Evolutionary conservation across 306 rosid genomes (phyloP), one percentile per base, ranked within the genome.

Genomic region (Senna tora): DNA sequence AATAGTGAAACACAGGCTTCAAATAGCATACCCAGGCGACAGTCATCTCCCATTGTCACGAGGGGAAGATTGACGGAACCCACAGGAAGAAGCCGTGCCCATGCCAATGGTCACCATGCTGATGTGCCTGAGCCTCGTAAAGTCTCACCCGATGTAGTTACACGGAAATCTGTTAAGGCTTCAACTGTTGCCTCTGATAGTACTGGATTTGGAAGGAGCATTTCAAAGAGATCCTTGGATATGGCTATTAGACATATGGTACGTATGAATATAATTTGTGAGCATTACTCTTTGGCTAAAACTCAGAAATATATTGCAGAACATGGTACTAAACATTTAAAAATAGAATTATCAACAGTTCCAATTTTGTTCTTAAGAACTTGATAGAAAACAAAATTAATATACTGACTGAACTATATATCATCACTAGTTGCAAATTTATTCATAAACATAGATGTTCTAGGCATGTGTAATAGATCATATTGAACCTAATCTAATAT

Each of bases 211-310:
- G 99, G 99, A 63, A 89, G 99, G 76, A 85, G 46, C 50, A 94
- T 94, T 87, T 94, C 99, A 17, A 94, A 91, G 87, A 94, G 88
- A 81, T 94, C 99, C 34, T 87, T 94, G 59, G 99, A 94, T 76
- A 86, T 94, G 96, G 99, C 99, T 52, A 91, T 91, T 73, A 87
- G 90, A 73, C 96, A 91, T 82, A 94, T 91, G 99, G 99, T 94
- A 79, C 43, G 91, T 69, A 69, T 43, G 38, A 69, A 82, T 25
- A 25, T 25, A 25, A 25, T 25, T 25, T 25, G 30, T 25, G 30
- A 25, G 30, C 30, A 25, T 25, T 25, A 1, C 30, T 3, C 30
- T 25, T 25, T 25, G 30, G 30, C 30, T 1, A 25, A 25, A 25
- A 1, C 30, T 25, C 30, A 25, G 30, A 25, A 25, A 25, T 25